Evolutionary conservation across 306 rosid genomes (phyloP), one percentile per base, ranked within the genome.

Genomic region (Cucurbita maxima): DNA sequence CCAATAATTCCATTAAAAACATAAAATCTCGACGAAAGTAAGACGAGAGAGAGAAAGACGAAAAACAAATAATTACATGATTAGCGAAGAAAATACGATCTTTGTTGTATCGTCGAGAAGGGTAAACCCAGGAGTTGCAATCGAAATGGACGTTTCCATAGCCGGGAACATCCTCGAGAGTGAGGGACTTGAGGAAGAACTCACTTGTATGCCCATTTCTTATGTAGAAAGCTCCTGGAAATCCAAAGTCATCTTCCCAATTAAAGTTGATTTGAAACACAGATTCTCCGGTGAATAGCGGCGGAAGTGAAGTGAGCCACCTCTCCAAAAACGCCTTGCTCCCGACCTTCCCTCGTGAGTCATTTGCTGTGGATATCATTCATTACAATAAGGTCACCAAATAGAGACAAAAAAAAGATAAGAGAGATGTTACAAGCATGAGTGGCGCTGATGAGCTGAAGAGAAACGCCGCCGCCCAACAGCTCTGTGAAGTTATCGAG

Each of bases 111-210:
- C 84, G 81, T 10, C 83, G 51, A 9, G 84, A 74, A 53, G 95
- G 95, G 68, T 89, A 92, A 7, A 92, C 82, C 96, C 97, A 92
- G 1, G 97, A 92, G 82, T 88, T 89, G 87, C 97, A 92, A 20
- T 79, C 77, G 48, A 89, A 92, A 79, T 82, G 90, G 78, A 92
- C 71, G 51, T 22, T 62, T 34, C 89, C 92, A 47, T 82, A 82
- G 25, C 84, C 92, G 2, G 97, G 97, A 76, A 89, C 92, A 71
- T 82, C 74, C 58, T 88, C 86, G 5, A 92, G 92, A 41, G 92
- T 88, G 6, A 92, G 75, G 72, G 77, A 79, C 77, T 57, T 88
- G 57, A 92, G 84, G 70, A 79, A 92, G 75, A 92, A 92, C 80
- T 91, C 93, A 75, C 82, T 84, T 34, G 76, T 86, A 80, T 91